These are phyloP conservation scores for Hirsutella thompsonii DNA, from an alignment of 2,329 filamentous ascomycete species.

Conservation along the genomic window DNA sequence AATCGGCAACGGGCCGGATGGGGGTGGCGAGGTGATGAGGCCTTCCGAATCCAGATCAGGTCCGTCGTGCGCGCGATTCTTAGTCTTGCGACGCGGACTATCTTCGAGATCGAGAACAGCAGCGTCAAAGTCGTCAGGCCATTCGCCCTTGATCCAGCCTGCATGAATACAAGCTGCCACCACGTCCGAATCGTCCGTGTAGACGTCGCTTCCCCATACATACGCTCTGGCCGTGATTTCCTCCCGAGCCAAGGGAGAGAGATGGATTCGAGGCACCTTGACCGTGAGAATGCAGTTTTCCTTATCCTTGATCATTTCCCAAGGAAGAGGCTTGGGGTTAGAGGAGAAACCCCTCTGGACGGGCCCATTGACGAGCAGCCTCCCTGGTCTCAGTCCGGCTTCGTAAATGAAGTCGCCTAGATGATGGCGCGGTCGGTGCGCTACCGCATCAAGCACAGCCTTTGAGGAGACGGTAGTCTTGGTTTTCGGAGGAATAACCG, in stretches of 20 bases:
- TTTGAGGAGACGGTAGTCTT: constrained; percentile 56
- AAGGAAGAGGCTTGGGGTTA: constrained; percentile 61
- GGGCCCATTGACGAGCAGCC: constrained; percentile 27
- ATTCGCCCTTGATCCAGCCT: constrained; percentile 84
- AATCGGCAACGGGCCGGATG: constrained; percentile 47
- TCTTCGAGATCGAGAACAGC: constrained; percentile 46
- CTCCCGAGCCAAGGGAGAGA: constrained; percentile 57
- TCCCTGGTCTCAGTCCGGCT: constrained; percentile 44
- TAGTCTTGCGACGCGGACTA: constrained; percentile 17
- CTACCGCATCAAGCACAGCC: constrained; percentile 58
- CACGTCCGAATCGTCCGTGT: constrained; percentile 91
- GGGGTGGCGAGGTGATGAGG: constrained; percentile 39
- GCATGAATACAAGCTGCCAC: constrained; percentile 87
- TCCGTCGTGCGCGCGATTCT: constrained; percentile 15
- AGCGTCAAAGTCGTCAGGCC: constrained; percentile 65
- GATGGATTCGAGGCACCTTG: constrained; percentile 68
- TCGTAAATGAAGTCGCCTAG: constrained; percentile 78
- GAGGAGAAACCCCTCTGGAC: constrained; percentile 32
- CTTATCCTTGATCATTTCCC: constrained; percentile 56
- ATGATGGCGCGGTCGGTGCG: constrained; percentile 60
- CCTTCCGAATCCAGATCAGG: constrained; percentile 25
- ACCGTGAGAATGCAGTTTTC: constrained; percentile 87
- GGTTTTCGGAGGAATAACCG: constrained; percentile 40
- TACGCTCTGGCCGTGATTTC: constrained; percentile 72
- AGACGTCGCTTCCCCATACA: constrained; percentile 88